These are phyloP conservation scores for Brasenia schreberi DNA, from an alignment of 164 flowering plant genomes.

Conservation along the genomic window DNA sequence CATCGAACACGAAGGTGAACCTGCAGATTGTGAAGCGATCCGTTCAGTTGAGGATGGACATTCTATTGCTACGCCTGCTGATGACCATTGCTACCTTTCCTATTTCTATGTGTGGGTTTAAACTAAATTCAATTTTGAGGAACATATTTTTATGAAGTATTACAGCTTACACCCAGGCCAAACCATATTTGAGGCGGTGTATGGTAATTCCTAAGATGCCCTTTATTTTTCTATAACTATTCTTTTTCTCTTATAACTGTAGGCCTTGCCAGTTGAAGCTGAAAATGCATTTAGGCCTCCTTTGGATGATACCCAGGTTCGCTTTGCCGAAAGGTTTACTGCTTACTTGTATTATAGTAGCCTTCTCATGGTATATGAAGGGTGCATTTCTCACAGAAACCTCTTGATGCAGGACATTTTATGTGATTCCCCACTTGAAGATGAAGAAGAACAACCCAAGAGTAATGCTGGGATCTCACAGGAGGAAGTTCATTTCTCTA, in stretches of 20 bases:
- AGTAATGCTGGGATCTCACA: constrained; percentile 19
- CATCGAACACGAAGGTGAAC: constrained; percentile 3
- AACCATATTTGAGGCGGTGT: too few relatives aligned
- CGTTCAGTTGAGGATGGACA: constrained; percentile 5
- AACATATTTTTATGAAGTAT: too few relatives aligned
- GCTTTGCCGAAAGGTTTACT: not conserved
- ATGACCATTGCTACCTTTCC: not conserved
- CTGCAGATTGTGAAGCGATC: constrained; percentile 9
- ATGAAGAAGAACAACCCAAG: constrained; percentile 17
- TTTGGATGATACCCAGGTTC: not conserved
- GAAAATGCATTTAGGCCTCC: not conserved
- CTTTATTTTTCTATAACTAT: not conserved
- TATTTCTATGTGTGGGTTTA: too few relatives aligned
- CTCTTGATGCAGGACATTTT: constrained; percentile 10
- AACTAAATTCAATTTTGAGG: too few relatives aligned
- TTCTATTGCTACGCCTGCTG: constrained; percentile 6
- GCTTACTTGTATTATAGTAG: not conserved
- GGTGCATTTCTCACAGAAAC: not conserved
- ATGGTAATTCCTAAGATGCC: too few relatives aligned
- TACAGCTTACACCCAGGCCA: too few relatives aligned
- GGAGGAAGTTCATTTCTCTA: constrained; percentile 41
- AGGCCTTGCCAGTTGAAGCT: not conserved
- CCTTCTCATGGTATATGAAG: not conserved
- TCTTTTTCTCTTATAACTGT: not conserved
- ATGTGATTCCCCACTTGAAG: constrained; percentile 28